Base-by-base conservation (phyloP, 345 rosid genomes). In the Erysimum cheiranthoides region DNA sequence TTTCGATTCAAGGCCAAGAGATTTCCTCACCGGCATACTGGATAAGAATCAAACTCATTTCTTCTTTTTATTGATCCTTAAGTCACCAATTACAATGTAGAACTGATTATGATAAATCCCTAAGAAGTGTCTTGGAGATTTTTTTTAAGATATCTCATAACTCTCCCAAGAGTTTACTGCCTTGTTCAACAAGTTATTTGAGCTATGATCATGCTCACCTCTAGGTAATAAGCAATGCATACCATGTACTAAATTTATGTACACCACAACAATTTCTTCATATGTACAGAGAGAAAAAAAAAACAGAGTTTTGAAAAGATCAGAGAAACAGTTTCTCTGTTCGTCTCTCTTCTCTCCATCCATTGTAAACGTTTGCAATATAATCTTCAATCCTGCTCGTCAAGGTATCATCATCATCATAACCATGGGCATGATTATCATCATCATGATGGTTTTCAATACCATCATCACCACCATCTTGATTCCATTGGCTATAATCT, bases 191-290 rank as follows among this genome's bases (percentile, higher is more conserved):
- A 93, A 84, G 81, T 93, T 93, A 71, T 86, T 66, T 8, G 66
- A 69, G 84, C 86, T 49, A 66, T 86, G 93, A 66, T 42, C 80
- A 73, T 92, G 12, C 81, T 78, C 97, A 93, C 91, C 64, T 79
- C 93, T 74, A 93, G 81, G 81, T 83, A 58, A 69, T 71, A 60
- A 38, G 97, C 86, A 51, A 84, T 70, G 80, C 90, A 89, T 34
- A 75, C 25, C 25, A 21, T 21, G 25, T 21, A 21, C 25, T 21
- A 21, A 21, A 34, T 34, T 58, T 70, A 45, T 71, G 75, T 47
- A 60, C 66, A 35, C 34, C 46, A 59, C 39, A 71, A 60, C 38
- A 25, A 25, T 59, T 5, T 59, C 21, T 45, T 5, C 27, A 17
- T 60, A 50, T 61, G 61, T 52, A 62, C 54, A 53, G 11, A 54